Percentiles rank a stretch among this genome's conserved stretches.
phyloP scores from a whole-genome alignment of 495 filamentous ascomycete species.

The Podospora didyma region DNA sequence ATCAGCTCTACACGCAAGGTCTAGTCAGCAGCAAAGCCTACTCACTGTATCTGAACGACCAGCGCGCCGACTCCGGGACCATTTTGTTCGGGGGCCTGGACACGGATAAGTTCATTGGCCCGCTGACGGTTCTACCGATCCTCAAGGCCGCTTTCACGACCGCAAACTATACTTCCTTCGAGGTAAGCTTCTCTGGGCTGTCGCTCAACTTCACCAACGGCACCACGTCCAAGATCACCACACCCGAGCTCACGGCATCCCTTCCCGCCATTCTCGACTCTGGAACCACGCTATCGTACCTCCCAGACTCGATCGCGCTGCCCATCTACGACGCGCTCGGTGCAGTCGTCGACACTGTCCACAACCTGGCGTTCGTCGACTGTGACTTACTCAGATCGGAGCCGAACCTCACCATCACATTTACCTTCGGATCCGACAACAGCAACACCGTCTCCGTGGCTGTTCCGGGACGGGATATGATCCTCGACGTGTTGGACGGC shows the following conservation, averaged over 20 bases:
- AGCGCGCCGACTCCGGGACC: slow-evolving; percentile 62
- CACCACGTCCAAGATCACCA: slow-evolving; percentile 30
- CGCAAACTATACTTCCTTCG: slow-evolving; percentile 33
- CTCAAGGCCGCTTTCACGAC: slow-evolving; percentile 28
- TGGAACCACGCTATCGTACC: slow-evolving; percentile 75
- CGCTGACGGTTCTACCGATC: slow-evolving; percentile 68
- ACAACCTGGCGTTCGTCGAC: slow-evolving; percentile 41
- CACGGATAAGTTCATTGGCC: slow-evolving; percentile 74
- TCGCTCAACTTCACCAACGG: slow-evolving; percentile 30
- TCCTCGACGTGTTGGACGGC: slow-evolving; percentile 51
- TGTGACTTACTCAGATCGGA: slow-evolving; percentile 50
- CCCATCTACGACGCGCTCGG: slow-evolving; percentile 55
- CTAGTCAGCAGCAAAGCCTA: slow-evolving; percentile 80
- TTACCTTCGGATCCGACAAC: slow-evolving; percentile 51
- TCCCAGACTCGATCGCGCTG: slow-evolving; percentile 60
- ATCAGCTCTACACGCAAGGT: slow-evolving; percentile 62
- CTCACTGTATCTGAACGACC: slow-evolving; percentile 71
- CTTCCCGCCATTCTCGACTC: slow-evolving; percentile 74
- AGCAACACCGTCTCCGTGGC: slow-evolving; percentile 48
- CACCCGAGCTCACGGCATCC: slow-evolving; percentile 29
- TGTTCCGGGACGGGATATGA: slow-evolving; percentile 70
- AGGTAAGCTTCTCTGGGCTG: slow-evolving; percentile 33
- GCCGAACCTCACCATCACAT: slow-evolving; percentile 56
- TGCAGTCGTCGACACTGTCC: slow-evolving; percentile 43
- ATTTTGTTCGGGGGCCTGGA: slow-evolving; percentile 93